Conservation (phyloP, 306 rosid species). For the Gastrolobium villosum region DNA sequence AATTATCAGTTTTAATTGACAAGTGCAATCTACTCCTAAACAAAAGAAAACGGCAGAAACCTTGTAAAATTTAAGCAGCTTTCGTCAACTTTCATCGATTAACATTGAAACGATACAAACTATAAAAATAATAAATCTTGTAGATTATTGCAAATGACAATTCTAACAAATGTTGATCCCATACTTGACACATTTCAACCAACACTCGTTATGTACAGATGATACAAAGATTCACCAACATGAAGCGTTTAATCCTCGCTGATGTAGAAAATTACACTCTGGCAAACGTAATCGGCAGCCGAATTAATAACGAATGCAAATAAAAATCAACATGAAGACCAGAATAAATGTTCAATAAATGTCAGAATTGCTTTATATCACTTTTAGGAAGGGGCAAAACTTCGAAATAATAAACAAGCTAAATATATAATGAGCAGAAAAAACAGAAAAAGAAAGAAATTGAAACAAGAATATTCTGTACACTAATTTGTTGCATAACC, state of each 20-base stretch:
- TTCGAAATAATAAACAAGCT: slow-evolving; percentile 65
- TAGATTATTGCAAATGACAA: background rate
- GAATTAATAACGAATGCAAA: background rate
- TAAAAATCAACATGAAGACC: background rate
- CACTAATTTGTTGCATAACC: slow-evolving; percentile 61
- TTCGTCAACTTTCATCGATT: no score
- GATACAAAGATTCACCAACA: background rate
- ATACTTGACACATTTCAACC: background rate
- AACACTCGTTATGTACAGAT: background rate
- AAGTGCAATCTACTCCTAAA: no score
- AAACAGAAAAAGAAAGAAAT: slow-evolving; percentile 62
- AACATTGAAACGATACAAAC: no score
- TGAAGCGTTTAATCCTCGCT: background rate
- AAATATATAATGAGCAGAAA: slow-evolving; percentile 65
- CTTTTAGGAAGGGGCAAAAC: slow-evolving; percentile 66
- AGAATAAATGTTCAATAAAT: slow-evolving; percentile 54
- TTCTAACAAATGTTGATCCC: no score
- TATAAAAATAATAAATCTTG: no score
- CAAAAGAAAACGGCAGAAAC: no score
- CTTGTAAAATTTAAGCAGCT: no score
- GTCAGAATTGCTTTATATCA: slow-evolving; percentile 52
- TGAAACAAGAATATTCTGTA: slow-evolving; percentile 83
- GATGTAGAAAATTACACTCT: background rate
- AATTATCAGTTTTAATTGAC: no score
- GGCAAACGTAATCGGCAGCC: background rate